Base-by-base conservation (phyloP, 768 basidiomycete genomes). In the Xerocomus spinulosus region DNA sequence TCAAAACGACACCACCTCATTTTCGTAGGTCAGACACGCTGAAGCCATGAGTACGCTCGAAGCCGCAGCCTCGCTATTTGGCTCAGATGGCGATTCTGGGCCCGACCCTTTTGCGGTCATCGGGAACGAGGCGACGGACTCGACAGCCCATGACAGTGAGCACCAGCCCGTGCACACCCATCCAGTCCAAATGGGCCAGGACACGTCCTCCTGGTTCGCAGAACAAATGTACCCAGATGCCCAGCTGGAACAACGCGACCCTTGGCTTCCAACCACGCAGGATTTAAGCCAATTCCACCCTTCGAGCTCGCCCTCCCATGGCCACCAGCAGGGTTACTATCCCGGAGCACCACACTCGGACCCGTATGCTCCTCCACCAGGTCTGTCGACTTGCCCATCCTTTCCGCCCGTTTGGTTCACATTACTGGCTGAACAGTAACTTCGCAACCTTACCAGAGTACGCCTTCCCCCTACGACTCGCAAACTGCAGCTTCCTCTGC, bases 1-100 rank as follows among this genome's bases (percentile, higher is more conserved):
- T 34, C 47, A 49, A 24, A 21, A 32, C 50, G 26, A 38, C 46
- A 24, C 55, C 24, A 46, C 34, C 35, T 50, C 44, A 9, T 43
- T 21, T 47, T 51, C 38, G 38, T 46, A 53, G 42, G n/a, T 30
- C 41, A 37, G 45, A 60, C 65, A 68, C 65, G 66, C 55, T 69
- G 63, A 54, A 66, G 57, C 59, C 59, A 85, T 85, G 83, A 77
- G 72, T 63, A 72, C 74, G 55, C 80, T 84, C 48, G 86, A 88
- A 72, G 82, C 85, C 55, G 89, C 89, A 29, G 84, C 87, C 43
- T 82, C 85, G 48, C 83, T 92, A 38, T 92, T 92, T 73, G 85
- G 81, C 52, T 68, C 78, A 44, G 78, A 79, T 26, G 55, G 54
- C 30, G 84, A 87, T 60, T 60, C 79, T 42, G 70, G 70, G 15